phyloP scores from a whole-genome alignment of 768 basidiomycete species.

The Scleroderma bovista region DNA sequence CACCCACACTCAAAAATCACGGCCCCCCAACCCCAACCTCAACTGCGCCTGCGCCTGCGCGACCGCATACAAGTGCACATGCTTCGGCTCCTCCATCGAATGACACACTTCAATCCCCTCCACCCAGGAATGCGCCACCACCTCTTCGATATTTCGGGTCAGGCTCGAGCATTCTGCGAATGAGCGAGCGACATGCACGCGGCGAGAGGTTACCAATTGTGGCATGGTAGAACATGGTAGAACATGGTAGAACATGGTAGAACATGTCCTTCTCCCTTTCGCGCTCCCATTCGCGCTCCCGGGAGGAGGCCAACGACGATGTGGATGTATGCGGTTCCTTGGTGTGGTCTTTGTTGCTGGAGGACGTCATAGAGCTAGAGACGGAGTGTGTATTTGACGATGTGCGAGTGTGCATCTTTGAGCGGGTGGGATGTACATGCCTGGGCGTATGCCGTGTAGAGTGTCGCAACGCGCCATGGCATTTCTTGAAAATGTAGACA shows the following conservation, averaged over 20 bases:
- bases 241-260: no score
- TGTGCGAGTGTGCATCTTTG: conserved; percentile 13
- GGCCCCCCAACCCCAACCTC: conserved; percentile 7
- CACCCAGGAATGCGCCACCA: conserved; percentile 75
- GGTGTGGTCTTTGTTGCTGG: background rate
- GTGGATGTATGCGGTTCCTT: background rate
- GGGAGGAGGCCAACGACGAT: background rate
- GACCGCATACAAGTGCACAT: conserved; percentile 66
- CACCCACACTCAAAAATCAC: background rate
- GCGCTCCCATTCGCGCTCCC: background rate
- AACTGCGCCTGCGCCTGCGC: conserved; percentile 51
- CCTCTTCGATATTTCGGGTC: conserved; percentile 87
- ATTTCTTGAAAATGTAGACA: conserved; percentile 97
- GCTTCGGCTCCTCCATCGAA: conserved; percentile 53
- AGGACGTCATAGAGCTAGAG: background rate
- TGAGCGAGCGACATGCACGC: conserved; percentile 72
- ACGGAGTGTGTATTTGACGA: background rate
- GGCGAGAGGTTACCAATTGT: conserved; percentile 90
- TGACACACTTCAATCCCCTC: conserved; percentile 79
- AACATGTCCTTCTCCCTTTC: conserved; percentile 20
- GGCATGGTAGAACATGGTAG: no score
- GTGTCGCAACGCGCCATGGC: conserved; percentile 88
- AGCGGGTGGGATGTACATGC: conserved; percentile 29
- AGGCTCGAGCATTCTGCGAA: conserved; percentile 94
- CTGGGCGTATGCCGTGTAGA: conserved; percentile 71